Conservation (phyloP, 179 eudicot genomes). For the Silene vulgaris region DNA sequence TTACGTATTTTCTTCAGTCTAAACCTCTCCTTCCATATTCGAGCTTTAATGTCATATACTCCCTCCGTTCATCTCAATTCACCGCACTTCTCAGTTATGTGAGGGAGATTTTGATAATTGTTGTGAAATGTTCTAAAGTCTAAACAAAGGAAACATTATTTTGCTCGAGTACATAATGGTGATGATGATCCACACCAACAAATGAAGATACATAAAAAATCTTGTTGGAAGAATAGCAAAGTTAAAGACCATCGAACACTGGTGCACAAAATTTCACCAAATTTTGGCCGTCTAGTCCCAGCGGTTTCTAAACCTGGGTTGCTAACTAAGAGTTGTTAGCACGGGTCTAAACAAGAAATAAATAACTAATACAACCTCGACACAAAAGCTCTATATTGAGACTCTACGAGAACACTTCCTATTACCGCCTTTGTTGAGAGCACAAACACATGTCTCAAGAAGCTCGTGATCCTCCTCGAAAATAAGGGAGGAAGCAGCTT, state of each 20-base stretch:
- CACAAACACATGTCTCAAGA: constrained; percentile 39
- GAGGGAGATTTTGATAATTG: too few species aligned
- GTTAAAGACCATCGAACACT: background rate
- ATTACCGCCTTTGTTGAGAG: constrained; percentile 31
- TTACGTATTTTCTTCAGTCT: too few species aligned
- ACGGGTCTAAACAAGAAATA: background rate
- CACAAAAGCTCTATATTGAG: constrained; percentile 3
- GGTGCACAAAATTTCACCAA: background rate
- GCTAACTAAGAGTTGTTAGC: background rate
- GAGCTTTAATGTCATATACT: too few species aligned
- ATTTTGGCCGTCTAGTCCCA: background rate
- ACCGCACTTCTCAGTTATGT: too few species aligned
- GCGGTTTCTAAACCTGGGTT: background rate
- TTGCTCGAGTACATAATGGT: background rate
- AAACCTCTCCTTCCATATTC: too few species aligned
- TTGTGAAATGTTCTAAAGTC: too few species aligned
- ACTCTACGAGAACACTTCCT: constrained; percentile 37
- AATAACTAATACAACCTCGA: background rate
- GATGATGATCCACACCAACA: too few species aligned
- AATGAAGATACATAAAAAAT: background rate
- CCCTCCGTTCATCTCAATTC: too few species aligned
- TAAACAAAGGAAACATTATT: background rate
- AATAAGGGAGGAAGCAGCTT: constrained; percentile 30
- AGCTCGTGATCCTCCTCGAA: constrained; percentile 42
- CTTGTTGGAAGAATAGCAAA: background rate